Base-by-base conservation (phyloP, 805 yeast species). In the Ogataea pignaliae region DNA sequence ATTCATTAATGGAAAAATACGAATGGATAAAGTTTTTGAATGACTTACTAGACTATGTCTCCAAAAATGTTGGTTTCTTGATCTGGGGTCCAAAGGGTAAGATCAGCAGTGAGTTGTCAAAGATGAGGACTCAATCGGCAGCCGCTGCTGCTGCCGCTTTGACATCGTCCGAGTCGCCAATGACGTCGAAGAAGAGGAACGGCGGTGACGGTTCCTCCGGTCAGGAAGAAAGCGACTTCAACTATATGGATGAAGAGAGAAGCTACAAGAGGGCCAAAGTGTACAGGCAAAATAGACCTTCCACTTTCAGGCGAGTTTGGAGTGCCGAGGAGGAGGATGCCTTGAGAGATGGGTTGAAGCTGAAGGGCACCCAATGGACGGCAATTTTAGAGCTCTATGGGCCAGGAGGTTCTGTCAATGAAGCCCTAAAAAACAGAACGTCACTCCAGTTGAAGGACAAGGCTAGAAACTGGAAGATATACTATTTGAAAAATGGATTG, bases 381-480 rank as follows among this genome's bases (percentile, higher is more conserved):
- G 85, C 85, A 43, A 93, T 93, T 41, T 65, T 91, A 38, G 96
- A 87, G 56, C 66, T 85, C n/a, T 86, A 85, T 61, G 99, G 99
- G 2, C 86, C 96, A 3, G 98, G 98, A 9, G 99, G 99, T 3
- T 75, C 83, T 37, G 73, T 85, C 21, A 80, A 83, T 34, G 98
- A 93, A 61, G 78, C 82, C 1, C 72, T 93, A 53, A 91, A 88
- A 64, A 86, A 88, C 60, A 73, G 99, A 60, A 83, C 85, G 3
- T 95, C 89, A 57, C 88, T 91, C 14, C 99, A 93, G 61, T 72
- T 93, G 46, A 93, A 93, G 63, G 99, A 93, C 61, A 93, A 93
- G 61, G 98, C 98, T 0, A 76, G 99, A 52, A 93, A 93, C 60
- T 85, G 97, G 88, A 93, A 93, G 61, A 77, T 90, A 78, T 82